phyloP scores from a whole-genome alignment of 1,284 basidiomycete species.

The Malassezia pachydermatis region DNA sequence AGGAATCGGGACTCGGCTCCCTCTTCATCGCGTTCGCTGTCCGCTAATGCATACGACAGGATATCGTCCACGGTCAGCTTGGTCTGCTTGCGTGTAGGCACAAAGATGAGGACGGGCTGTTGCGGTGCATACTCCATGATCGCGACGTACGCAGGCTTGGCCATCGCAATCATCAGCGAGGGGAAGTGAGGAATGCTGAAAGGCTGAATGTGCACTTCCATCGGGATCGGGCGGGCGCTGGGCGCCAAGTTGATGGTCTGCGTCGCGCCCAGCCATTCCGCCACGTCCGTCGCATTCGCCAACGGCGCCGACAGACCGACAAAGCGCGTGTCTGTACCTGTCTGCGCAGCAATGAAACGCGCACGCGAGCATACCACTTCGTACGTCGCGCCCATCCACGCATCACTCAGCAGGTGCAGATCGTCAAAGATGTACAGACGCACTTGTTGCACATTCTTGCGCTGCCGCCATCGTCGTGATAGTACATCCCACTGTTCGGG shows the following conservation, averaged over 20 bases:
- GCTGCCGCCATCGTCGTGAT: constrained; percentile 88
- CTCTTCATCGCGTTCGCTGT: constrained; percentile 57
- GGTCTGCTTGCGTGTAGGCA: constrained; percentile 86
- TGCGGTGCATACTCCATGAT: constrained; percentile 76
- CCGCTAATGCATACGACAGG: constrained; percentile 75
- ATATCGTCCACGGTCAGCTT: constrained; percentile 85
- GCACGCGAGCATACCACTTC: constrained; percentile 90
- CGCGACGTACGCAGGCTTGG: constrained; percentile 90
- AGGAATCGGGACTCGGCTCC: constrained; percentile 65
- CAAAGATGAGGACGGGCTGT: constrained; percentile 83
- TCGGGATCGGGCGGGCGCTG: constrained; percentile 81
- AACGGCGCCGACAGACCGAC: constrained; percentile 88
- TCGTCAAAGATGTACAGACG: constrained; percentile 90
- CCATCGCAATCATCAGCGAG: constrained; percentile 97
- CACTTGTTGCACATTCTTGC: constrained; percentile 90
- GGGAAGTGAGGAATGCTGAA: constrained; percentile 96
- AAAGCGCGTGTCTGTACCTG: constrained; percentile 76
- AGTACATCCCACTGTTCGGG: constrained; percentile 86
- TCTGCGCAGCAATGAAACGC: constrained; percentile 90
- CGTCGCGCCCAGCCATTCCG: constrained; percentile 87
- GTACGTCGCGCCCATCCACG: constrained; percentile 86
- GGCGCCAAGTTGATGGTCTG: constrained; percentile 97
- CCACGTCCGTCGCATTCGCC: constrained; percentile 88
- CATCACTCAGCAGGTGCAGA: constrained; percentile 75
- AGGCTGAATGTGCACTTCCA: constrained; percentile 93